Conservation (phyloP, 345 rosid species). For the Conringia planisiliqua region DNA sequence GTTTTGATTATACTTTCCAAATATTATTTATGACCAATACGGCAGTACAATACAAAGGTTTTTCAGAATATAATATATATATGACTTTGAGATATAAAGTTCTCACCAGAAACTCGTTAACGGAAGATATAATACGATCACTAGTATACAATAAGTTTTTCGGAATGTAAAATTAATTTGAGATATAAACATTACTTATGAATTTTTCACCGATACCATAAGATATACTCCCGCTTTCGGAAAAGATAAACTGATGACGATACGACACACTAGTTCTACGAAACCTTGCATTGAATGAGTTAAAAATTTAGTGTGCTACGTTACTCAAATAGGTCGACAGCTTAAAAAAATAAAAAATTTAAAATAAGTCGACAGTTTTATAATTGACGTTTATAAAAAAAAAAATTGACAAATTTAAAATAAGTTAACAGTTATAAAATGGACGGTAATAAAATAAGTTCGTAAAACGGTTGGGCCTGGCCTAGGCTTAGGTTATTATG, state of each 20-base stretch:
- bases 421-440: no score
- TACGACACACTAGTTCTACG: background rate
- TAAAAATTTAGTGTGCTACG: background rate
- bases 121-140: background rate
- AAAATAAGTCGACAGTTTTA: no score
- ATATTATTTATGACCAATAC: background rate
- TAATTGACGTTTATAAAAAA: no score
- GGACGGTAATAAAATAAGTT: no score
- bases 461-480: background rate
- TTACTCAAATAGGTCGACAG: no score
- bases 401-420: no score
- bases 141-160: background rate
- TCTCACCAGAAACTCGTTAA: background rate
- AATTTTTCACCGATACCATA: background rate
- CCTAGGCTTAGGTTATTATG: background rate
- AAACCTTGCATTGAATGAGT: background rate
- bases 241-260: background rate
- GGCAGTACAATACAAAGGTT: background rate
- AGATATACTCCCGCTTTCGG: background rate
- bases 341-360: no score
- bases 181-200: background rate
- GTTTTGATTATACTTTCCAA: background rate
- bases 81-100: background rate
- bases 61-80: background rate
- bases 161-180: background rate